Base-by-base conservation (phyloP, 2,329 filamentous ascomycete species). In the Colletotrichum gloeosporioides region DNA sequence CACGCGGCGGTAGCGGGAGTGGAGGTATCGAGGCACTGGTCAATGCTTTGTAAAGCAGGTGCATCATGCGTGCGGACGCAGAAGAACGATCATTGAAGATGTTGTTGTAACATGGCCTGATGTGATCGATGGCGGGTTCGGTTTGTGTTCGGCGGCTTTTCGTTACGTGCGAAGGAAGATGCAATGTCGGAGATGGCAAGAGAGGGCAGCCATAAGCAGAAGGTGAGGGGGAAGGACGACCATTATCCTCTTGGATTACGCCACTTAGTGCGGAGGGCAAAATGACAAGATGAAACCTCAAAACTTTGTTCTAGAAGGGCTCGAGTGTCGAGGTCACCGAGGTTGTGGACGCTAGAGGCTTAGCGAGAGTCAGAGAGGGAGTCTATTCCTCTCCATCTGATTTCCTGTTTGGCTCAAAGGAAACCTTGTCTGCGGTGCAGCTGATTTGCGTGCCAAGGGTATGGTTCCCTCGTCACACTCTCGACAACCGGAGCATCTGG, bases 41-140 rank as follows among this genome's bases (percentile, higher is more conserved):
- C 44, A 69, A 64, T 49, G 64, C 44, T 25, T 69, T 61, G 39
- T 69, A 65, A 22, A 69, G 29, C 57, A 65, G 22, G 57, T 69
- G 59, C 73, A 76, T 76, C 44, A 22, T 76, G 64, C 73, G 63
- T 72, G 70, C 64, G 12, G 64, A 53, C 57, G 73, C 57, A 49
- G 70, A 36, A 15, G 22, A 27, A 10, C 8, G 18, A 49, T 69
- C 55, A 73, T 73, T 39, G 68, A 62, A 27, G 55, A 36, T 44
- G 9, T 44, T 49, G 36, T 39, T 13, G 29, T 61, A 18, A 61
- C 67, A 69, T 61, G 18, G 55, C 67, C 31, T 25, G 12, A 9
- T 15, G 6, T 9, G 6, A 22, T 27, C 8, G 39, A 27, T 53
- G 3, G 27, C 59, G 16, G 18, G 3, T 59, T 59, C 18, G 57